Evolutionary conservation across 768 basidiomycete genomes (phyloP).

Genomic region (Boletus insuetus): DNA sequence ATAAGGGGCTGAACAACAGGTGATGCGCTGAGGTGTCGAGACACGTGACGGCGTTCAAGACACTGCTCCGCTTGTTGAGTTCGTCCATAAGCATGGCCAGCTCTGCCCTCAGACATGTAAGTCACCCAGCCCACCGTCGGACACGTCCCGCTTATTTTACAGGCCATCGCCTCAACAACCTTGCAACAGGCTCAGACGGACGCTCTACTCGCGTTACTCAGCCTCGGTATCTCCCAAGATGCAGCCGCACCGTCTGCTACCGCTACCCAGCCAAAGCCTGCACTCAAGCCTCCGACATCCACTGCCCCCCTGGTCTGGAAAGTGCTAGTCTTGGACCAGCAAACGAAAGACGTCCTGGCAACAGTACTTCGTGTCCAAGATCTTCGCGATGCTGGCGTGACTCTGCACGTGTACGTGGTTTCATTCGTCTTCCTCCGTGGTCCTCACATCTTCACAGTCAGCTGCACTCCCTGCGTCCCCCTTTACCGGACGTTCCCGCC

Average conservation of each 20-base stretch:
- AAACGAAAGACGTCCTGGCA: conserved; percentile 94
- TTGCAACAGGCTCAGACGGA: conserved; percentile 88
- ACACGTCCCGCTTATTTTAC: conserved; percentile 28
- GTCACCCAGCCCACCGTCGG: conserved; percentile 2
- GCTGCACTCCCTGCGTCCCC: conserved; percentile 83
- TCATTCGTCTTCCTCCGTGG: background rate
- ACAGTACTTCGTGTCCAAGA: conserved; percentile 96
- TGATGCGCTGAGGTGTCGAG: background rate
- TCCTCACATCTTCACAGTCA: conserved; percentile 52
- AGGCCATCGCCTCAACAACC: conserved; percentile 49
- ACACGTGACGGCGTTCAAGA: conserved; percentile 15
- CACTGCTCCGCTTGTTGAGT: too few species aligned
- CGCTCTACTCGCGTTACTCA: conserved; percentile 81
- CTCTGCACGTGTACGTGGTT: conserved; percentile 86
- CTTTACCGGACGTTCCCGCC: conserved; percentile 92
- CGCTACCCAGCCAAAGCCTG: conserved; percentile 25
- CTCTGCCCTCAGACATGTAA: conserved; percentile 43
- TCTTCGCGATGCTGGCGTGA: conserved; percentile 93
- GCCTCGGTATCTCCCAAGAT: conserved; percentile 57
- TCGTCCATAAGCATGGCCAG: conserved; percentile 39
- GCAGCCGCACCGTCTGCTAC: conserved; percentile 28
- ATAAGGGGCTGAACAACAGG: too few species aligned
- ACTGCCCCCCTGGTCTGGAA: conserved; percentile 91
- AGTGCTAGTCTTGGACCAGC: conserved; percentile 89
- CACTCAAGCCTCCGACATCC: conserved; percentile 47